Percentiles rank a stretch among this genome's conserved stretches.
Conservation (phyloP, 1,284 basidiomycete species). For the Chondrostereum purpureum region DNA sequence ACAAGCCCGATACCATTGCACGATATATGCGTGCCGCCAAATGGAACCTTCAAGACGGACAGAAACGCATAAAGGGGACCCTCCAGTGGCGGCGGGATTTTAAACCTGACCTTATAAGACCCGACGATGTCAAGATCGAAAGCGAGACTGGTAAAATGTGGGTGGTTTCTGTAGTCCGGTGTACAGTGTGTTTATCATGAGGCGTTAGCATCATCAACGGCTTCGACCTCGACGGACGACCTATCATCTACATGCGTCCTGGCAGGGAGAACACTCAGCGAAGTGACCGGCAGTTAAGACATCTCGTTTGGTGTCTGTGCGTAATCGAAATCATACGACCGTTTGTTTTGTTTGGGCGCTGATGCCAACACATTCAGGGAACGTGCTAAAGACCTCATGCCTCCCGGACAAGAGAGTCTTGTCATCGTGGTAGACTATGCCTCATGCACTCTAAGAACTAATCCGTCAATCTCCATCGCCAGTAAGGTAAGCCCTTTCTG, state of each 20-base stretch:
- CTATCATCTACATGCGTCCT: slow-evolving; percentile 80
- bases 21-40: slow-evolving; percentile 83
- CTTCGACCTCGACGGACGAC: slow-evolving; percentile 77
- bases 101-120: slow-evolving; percentile 75
- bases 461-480: slow-evolving; percentile 74
- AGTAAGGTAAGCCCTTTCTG: slow-evolving; percentile 44
- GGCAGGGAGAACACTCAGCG: slow-evolving; percentile 77
- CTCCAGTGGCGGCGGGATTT: slow-evolving; percentile 78
- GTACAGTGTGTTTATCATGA: slow-evolving; percentile 1
- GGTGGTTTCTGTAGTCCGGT: slow-evolving; percentile 1
- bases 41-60: slow-evolving; percentile 72
- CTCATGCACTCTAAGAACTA: slow-evolving; percentile 71
- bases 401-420: slow-evolving; percentile 73
- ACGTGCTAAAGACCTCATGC: slow-evolving; percentile 82
- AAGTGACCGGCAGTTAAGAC: slow-evolving; percentile 69
- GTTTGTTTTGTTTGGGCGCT: not conserved
- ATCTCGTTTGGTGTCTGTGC: slow-evolving; percentile 79
- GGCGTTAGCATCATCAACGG: slow-evolving; percentile 64
- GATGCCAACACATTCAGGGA: slow-evolving; percentile 45
- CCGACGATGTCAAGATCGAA: slow-evolving; percentile 72
- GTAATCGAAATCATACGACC: slow-evolving; percentile 23
- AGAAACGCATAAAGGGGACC: slow-evolving; percentile 71
- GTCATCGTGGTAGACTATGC: slow-evolving; percentile 83
- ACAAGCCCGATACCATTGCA: slow-evolving; percentile 66
- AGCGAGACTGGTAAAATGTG: slow-evolving; percentile 84